These are phyloP conservation scores for Cardamine chenopodiifolia DNA, from an alignment of 345 rosid species.

Conservation along the genomic window DNA sequence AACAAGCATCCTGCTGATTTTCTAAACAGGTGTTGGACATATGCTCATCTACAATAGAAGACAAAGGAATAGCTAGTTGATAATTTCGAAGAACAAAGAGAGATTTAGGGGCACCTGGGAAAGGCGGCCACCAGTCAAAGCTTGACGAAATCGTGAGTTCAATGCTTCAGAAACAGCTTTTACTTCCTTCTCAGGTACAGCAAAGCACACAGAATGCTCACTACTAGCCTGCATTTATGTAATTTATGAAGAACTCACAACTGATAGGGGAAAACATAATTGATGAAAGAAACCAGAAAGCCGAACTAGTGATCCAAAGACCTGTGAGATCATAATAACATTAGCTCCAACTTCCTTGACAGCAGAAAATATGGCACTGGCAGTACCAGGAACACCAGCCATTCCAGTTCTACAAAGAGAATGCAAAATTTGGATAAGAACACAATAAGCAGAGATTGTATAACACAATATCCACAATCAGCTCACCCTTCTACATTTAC, in stretches of 20 bases:
- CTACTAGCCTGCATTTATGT: constrained; percentile 78
- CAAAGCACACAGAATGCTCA: constrained; percentile 98
- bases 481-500: constrained; percentile 96
- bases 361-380: constrained; percentile 86
- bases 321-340: constrained; percentile 98
- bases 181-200: constrained; percentile 97
- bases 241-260: constrained; percentile 33
- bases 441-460: neutral
- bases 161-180: constrained; percentile 88
- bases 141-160: constrained; percentile 77
- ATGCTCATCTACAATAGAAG: neutral
- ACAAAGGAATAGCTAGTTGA: constrained; percentile 10
- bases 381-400: constrained; percentile 99
- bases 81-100: neutral
- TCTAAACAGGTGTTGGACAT: neutral
- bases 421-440: constrained; percentile 27
- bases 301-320: constrained; percentile 32
- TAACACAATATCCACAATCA: constrained; percentile 16
- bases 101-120: constrained; percentile 65
- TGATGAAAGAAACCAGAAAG: constrained; percentile 17
- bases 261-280: constrained; percentile 26
- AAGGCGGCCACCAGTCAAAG: constrained; percentile 92
- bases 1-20: constrained; percentile 1
- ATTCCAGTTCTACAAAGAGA: constrained; percentile 78
- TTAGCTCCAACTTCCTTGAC: constrained; percentile 98